Evolutionary conservation across 305 asterid species (phyloP), one percentile per base, ranked within the genome.

Genomic region (Plantago coronopus): DNA sequence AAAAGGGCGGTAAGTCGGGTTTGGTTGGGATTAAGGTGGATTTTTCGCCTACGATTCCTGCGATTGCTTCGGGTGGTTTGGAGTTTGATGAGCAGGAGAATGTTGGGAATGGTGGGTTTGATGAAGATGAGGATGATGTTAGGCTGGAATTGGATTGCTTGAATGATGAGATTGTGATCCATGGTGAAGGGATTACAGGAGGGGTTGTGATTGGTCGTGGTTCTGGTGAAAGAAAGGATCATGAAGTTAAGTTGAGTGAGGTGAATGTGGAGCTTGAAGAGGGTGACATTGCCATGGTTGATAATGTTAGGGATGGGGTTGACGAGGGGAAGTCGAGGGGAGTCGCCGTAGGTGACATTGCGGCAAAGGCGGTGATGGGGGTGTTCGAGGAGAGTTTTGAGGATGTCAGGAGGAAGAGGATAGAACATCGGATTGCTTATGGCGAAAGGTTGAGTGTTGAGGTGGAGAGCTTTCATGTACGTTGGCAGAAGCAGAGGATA

Each of bases 181-280:
- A 42, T 51, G 66, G 59, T 23, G 65, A 53, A 29, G 57, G 57
- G 20, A 72, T 62, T 12, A 59, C 44, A 57, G 70, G 58, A 8
- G 45, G 48, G 40, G 27, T 25, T 57, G 62, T 19, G 9, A 50
- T 61, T 57, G 69, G 65, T 18, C 63, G 48, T 18, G 55, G 22
- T 38, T 38, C 12, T 17, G 62, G 45, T 64, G 70, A 54, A 59
- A 63, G 25, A 29, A 18, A 54, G 63, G 62, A 42, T 55, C 54
- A 56, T 68, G 78, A 71, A 5, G 67, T 53, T 65, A 78, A 59
- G 44, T 75, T 89, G 72, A 89, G 86, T 16, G 95, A 84, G 80
- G 96, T 86, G 71, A 79, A 84, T 71, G 95, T 86, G 76, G 80
- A 81, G 71, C 75, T 84, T 21, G 96, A 86, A 67, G 78, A 68